Percentiles rank a stretch among this genome's conserved stretches.
Conservation (phyloP, 2,329 filamentous ascomycete genomes). For the Exophiala aquamarina region DNA sequence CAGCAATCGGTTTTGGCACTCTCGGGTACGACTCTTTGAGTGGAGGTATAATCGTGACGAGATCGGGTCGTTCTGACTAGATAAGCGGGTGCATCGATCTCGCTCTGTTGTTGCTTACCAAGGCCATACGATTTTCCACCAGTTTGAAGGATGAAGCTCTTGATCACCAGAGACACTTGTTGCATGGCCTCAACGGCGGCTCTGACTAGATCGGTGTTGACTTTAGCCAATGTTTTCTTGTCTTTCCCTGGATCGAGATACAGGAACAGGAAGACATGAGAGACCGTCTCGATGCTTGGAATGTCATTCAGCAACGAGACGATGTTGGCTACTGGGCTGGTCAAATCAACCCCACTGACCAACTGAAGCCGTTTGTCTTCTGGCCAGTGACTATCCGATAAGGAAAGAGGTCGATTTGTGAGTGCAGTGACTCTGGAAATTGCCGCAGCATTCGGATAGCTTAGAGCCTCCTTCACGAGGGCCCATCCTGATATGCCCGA, state of each 20-base stretch:
- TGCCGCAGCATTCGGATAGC: conserved; percentile 36
- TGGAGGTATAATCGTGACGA: conserved; percentile 33
- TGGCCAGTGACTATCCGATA: conserved; percentile 39
- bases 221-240: conserved; percentile 29
- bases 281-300: conserved; percentile 36
- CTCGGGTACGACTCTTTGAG: conserved; percentile 33
- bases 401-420: conserved; percentile 40
- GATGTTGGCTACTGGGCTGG: conserved; percentile 17
- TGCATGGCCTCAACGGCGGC: conserved; percentile 37
- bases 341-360: conserved; percentile 41
- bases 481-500: conserved; percentile 47
- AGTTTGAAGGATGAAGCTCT: conserved; percentile 36
- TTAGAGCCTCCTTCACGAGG: conserved; percentile 40
- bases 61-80: conserved; percentile 31
- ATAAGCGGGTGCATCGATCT: neutral
- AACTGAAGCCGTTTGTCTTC: conserved; percentile 36
- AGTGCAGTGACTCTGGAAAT: conserved; percentile 42
- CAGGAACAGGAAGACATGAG: conserved; percentile 39
- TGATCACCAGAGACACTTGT: conserved; percentile 30
- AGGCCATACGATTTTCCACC: conserved; percentile 43
- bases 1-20: conserved; percentile 30
- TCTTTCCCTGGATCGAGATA: conserved; percentile 26
- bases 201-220: conserved; percentile 40
- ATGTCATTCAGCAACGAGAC: conserved; percentile 36
- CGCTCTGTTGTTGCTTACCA: conserved; percentile 1